Evolutionary conservation across 225 moss, liverwort and hornwort species (phyloP).

Genomic region (Physcomitrellopsis africana): DNA sequence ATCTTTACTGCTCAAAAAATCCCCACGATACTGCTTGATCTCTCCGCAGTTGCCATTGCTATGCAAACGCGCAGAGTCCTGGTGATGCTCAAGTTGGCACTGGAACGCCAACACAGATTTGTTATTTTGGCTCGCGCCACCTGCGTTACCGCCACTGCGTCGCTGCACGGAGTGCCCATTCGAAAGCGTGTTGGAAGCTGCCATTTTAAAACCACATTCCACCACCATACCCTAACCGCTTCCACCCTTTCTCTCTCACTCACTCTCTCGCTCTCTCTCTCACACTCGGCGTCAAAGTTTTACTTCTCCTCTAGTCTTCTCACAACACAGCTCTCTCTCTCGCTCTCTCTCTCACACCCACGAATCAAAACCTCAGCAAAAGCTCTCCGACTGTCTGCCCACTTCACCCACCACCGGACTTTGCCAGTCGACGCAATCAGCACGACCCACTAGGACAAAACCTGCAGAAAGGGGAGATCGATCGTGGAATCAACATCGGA

Average conservation of each 20-base stretch:
- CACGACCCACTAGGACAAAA: background rate
- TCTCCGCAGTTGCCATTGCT: slow-evolving; percentile 32
- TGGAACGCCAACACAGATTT: slow-evolving; percentile 29
- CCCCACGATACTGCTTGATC: slow-evolving; percentile 26
- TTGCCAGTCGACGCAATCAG: background rate
- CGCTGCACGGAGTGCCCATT: slow-evolving; percentile 24
- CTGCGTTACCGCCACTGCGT: slow-evolving; percentile 10
- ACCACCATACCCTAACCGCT: slow-evolving; percentile 48
- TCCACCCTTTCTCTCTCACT: background rate
- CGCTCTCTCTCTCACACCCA: too few species aligned
- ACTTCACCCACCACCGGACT: background rate
- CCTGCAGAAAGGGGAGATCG: too few species aligned
- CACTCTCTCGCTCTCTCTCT: background rate
- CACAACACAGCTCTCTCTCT: too few species aligned
- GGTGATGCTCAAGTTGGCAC: slow-evolving; percentile 28
- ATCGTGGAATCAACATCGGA: background rate
- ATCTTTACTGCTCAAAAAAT: slow-evolving; percentile 14
- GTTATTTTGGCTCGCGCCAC: background rate
- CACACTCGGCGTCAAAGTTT: too few species aligned
- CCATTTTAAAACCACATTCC: slow-evolving; percentile 49
- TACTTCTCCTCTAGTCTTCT: too few species aligned
- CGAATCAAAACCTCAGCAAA: too few species aligned
- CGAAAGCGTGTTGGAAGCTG: slow-evolving; percentile 46
- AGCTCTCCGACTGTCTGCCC: background rate
- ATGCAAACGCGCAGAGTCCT: slow-evolving; percentile 28